A percentile compares a stretch with the other conserved stretches of the same genome.
Evolutionary conservation across 306 rosid genomes (phyloP).

Genomic region (Echinosophora koreensis): DNA sequence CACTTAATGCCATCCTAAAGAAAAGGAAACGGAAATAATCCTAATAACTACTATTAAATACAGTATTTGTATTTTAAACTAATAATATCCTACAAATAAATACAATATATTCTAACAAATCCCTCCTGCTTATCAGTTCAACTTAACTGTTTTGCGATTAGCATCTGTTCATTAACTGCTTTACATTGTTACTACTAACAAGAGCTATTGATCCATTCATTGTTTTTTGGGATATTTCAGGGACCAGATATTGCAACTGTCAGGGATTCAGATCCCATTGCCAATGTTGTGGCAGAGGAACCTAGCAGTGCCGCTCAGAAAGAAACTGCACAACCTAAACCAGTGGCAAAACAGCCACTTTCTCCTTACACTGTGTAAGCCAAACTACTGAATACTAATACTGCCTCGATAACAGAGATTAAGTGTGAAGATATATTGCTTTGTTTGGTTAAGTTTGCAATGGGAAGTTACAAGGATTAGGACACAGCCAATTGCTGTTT

Average conservation of each 20-base stretch:
- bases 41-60: too few species aligned
- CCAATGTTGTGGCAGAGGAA: conserved; percentile 49
- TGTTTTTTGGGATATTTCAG: conserved; percentile 58
- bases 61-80: too few species aligned
- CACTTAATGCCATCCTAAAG: too few species aligned
- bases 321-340: conserved; percentile 53
- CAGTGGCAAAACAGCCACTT: conserved; percentile 53
- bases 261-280: conserved; percentile 50
- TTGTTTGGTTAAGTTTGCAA: conserved; percentile 16
- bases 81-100: too few species aligned
- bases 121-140: not conserved
- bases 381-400: conserved; percentile 16
- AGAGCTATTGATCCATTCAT: conserved; percentile 34
- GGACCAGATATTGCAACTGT: conserved; percentile 48
- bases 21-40: too few species aligned
- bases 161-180: not conserved
- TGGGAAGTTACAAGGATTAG: conserved; percentile 49
- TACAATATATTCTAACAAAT: too few species aligned
- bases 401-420: conserved; percentile 19
- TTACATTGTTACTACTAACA: conserved; percentile 20
- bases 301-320: conserved; percentile 49
- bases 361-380: conserved; percentile 80
- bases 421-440: conserved; percentile 21
- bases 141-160: not conserved
- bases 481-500: conserved; percentile 43